Evolutionary conservation across 2,329 filamentous ascomycete species (phyloP).

Genomic region (Fusarium subtropicale): DNA sequence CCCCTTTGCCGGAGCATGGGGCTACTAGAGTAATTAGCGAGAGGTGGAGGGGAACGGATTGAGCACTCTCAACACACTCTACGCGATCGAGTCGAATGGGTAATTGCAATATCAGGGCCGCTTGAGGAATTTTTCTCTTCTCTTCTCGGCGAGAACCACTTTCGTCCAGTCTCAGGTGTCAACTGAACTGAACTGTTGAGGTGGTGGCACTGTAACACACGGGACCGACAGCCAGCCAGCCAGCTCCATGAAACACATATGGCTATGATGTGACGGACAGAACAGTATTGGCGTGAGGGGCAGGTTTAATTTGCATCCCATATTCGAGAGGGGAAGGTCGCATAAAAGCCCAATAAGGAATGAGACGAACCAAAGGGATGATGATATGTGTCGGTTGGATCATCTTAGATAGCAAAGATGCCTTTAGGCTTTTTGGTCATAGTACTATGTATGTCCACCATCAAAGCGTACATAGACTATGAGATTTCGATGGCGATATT

Average conservation of each 20-base stretch:
- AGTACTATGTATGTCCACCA: not conserved
- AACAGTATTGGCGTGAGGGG: slow-evolving; percentile 31
- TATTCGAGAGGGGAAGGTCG: slow-evolving; percentile 28
- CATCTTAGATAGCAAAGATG: not conserved
- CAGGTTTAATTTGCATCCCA: slow-evolving; percentile 37
- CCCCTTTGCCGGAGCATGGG: slow-evolving; percentile 24
- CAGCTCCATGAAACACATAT: slow-evolving; percentile 11
- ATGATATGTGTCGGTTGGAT: slow-evolving; percentile 5
- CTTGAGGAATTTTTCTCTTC: not conserved
- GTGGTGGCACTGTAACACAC: slow-evolving; percentile 16
- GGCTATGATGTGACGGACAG: slow-evolving; percentile 11
- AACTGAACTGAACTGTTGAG: slow-evolving; percentile 6
- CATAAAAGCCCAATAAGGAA: slow-evolving; percentile 17
- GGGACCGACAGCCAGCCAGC: slow-evolving; percentile 2
- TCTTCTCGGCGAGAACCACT: not conserved
- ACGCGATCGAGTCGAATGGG: slow-evolving; percentile 8
- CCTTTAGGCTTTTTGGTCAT: slow-evolving; percentile 6
- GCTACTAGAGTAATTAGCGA: slow-evolving; percentile 16
- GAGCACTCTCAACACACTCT: slow-evolving; percentile 5
- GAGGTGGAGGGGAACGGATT: slow-evolving; percentile 12
- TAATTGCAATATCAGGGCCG: not conserved
- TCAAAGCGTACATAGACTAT: slow-evolving; percentile 15
- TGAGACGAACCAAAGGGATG: slow-evolving; percentile 35
- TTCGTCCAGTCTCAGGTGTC: slow-evolving; percentile 1
- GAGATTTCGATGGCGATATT: slow-evolving; percentile 5